Evolutionary conservation across 345 rosid species (phyloP).

Genomic region (Gossypium longicalyx): DNA sequence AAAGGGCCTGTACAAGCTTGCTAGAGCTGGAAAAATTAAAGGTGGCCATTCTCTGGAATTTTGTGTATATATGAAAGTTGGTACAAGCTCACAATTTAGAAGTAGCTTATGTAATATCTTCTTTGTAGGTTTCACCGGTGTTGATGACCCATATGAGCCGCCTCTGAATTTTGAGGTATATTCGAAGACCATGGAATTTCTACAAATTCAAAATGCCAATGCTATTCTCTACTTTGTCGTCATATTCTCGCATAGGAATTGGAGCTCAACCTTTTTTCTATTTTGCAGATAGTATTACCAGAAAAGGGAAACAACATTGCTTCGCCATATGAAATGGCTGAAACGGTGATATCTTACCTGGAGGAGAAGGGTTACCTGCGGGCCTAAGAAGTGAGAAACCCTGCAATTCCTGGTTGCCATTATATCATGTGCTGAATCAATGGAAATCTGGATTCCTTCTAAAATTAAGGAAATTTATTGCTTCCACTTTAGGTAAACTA

Average conservation of each 20-base stretch:
- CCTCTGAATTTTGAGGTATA: slow-evolving; percentile 61
- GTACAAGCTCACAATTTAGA: slow-evolving; percentile 5
- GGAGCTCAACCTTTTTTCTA: not conserved
- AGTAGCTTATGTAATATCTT: not conserved
- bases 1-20: slow-evolving; percentile 85
- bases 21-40: slow-evolving; percentile 81
- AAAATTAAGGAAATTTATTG: slow-evolving; percentile 24
- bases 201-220: not conserved
- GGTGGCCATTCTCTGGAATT: slow-evolving; percentile 30
- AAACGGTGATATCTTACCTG: slow-evolving; percentile 58
- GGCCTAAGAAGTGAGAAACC: slow-evolving; percentile 25
- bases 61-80: slow-evolving; percentile 2
- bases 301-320: slow-evolving; percentile 30
- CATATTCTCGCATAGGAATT: not conserved
- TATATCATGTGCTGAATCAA: not conserved
- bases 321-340: slow-evolving; percentile 62
- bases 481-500: slow-evolving; percentile 16
- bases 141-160: slow-evolving; percentile 77
- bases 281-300: slow-evolving; percentile 56
- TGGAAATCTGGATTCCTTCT: not conserved
- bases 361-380: slow-evolving; percentile 58
- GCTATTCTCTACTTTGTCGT: not conserved
- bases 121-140: slow-evolving; percentile 62
- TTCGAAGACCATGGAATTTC: not conserved
- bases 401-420: not conserved